phyloP scores from a whole-genome alignment of 352 stramenopile genomes.

The Globisporangium canariense region DNA sequence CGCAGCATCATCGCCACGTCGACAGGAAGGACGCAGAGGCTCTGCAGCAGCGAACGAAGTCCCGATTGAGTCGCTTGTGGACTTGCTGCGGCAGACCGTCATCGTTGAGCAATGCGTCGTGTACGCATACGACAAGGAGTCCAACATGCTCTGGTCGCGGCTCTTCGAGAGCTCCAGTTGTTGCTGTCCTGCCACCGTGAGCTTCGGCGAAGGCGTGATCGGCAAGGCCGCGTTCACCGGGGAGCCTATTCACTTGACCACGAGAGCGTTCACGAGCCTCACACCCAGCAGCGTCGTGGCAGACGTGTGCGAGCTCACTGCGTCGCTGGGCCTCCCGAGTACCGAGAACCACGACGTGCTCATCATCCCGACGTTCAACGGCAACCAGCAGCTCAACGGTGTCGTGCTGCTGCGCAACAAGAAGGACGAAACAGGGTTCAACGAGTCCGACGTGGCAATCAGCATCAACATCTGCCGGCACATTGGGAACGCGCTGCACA shows the following conservation, averaged over 20 bases:
- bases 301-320: slow-evolving; percentile 18
- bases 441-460: slow-evolving; percentile 52
- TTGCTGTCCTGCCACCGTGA: slow-evolving; percentile 33
- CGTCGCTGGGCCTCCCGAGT: slow-evolving; percentile 5
- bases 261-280: slow-evolving; percentile 7
- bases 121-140: slow-evolving; percentile 54
- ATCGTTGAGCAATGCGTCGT: slow-evolving; percentile 53
- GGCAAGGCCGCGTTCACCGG: slow-evolving; percentile 28
- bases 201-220: slow-evolving; percentile 53
- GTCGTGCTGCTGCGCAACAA: slow-evolving; percentile 56
- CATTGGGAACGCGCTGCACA: slow-evolving; percentile 52
- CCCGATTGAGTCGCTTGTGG: slow-evolving; percentile 37
- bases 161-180: slow-evolving; percentile 25
- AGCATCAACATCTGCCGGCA: slow-evolving; percentile 49
- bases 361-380: slow-evolving; percentile 49
- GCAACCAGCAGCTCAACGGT: slow-evolving; percentile 44
- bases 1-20: neutral
- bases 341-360: slow-evolving; percentile 40
- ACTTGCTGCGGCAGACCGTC: slow-evolving; percentile 51
- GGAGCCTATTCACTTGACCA: slow-evolving; percentile 31
- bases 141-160: slow-evolving; percentile 45
- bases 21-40: neutral
- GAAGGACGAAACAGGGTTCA: slow-evolving; percentile 30
- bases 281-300: slow-evolving; percentile 9
- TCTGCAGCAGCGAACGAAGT: slow-evolving; percentile 22